Base-by-base conservation (phyloP, 805 yeast genomes). In the Barnettozyma sp. region DNA sequence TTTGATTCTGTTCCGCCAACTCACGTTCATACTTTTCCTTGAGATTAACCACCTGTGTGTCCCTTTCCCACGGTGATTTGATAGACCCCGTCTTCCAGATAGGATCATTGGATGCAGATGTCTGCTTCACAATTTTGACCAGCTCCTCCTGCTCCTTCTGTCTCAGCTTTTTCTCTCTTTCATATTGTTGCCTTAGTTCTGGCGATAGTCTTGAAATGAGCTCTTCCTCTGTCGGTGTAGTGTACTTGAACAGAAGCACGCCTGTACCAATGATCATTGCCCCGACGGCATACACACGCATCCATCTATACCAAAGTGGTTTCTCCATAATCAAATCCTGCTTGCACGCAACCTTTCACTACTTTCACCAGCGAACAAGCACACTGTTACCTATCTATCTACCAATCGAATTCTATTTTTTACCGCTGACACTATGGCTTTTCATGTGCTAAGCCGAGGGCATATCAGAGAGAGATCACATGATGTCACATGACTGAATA, bases 141-240 rank as follows among this genome's bases (percentile, higher is more conserved):
- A 83, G 56, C 50, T 74, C 80, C 44, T 70, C 69, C 51, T 82
- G 90, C 55, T 83, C 94, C 39, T 67, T 63, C 47, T 71, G 71
- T 54, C 90, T 71, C 19, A 81, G 55, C 7, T 64, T 76, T 45
- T 65, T 69, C 49, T 81, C 78, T 36, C 67, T 62, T 46, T 80
- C 87, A 55, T 83, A 85, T 41, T 82, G 80, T 15, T 76, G 77
- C 44, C 85, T 68, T 29, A 87, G 63, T 54, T 88, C 95, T 1
- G 97, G 96, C 6, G 94, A 82, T 45, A 87, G 68, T 34, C 70
- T 59, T 1, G 78, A 74, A 26, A 87, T 69, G 31, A 88, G 58
- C 52, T 88, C 73, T 48, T 86, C 95, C 45, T 84, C 94, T 2
- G 88, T 73, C 3, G 97, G 97, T 0, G 86, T 78, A 1, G 88